Evolutionary conservation across 2,329 filamentous ascomycete genomes (phyloP).

Genomic region (Aspergillus udagawae): DNA sequence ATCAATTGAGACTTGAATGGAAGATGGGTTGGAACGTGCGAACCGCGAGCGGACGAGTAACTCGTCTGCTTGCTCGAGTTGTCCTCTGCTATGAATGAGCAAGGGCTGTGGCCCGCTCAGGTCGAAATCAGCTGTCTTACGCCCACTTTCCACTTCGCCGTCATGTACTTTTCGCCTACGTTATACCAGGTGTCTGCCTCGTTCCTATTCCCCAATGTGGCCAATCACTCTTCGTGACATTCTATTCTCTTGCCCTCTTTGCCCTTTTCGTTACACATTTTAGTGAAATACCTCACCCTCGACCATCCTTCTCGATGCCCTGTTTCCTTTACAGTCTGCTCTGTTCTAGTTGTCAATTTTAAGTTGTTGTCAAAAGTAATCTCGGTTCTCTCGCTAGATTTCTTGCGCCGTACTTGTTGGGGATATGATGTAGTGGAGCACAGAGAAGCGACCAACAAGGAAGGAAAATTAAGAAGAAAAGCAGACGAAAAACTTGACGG

Average conservation of each 20-base stretch:
- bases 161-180: slow-evolving; percentile 37
- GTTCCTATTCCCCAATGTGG: slow-evolving; percentile 23
- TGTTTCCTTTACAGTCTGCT: slow-evolving; percentile 10
- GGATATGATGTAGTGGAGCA: neutral
- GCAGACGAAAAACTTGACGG: neutral
- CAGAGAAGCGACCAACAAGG: neutral
- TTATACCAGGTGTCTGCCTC: slow-evolving; percentile 31
- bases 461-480: neutral
- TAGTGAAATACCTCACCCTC: slow-evolving; percentile 22
- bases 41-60: slow-evolving; percentile 10
- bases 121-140: slow-evolving; percentile 20
- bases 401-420: neutral
- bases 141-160: slow-evolving; percentile 34
- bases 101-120: slow-evolving; percentile 17
- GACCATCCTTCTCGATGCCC: slow-evolving; percentile 16
- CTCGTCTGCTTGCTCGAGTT: slow-evolving; percentile 14
- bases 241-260: slow-evolving; percentile 15
- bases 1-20: slow-evolving; percentile 20
- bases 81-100: slow-evolving; percentile 14
- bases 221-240: slow-evolving; percentile 13
- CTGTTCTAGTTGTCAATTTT: slow-evolving; percentile 19
- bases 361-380: slow-evolving; percentile 10
- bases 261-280: slow-evolving; percentile 19
- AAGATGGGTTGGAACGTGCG: slow-evolving; percentile 22
- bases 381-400: neutral